Conservation (phyloP, 1,139 yeast species). For the Geotrichum restrictum region DNA sequence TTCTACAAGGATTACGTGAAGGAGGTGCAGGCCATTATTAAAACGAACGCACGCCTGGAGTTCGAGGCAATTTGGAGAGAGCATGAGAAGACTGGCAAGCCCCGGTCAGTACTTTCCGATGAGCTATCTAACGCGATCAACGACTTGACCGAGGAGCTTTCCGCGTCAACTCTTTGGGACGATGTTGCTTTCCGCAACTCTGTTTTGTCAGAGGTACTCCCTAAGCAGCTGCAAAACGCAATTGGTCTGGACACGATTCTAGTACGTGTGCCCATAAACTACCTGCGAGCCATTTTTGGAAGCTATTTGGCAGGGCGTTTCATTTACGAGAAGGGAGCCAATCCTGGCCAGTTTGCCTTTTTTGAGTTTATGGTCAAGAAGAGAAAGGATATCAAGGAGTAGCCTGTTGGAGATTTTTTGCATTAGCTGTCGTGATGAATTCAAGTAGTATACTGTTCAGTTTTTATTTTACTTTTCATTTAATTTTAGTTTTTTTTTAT, state of each 20-base stretch:
- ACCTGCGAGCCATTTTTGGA: conserved; percentile 85
- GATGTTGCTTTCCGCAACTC: conserved; percentile 74
- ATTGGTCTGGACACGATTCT: conserved; percentile 75
- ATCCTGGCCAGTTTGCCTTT: conserved; percentile 75
- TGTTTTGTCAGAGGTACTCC: conserved; percentile 72
- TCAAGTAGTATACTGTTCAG: too few relatives aligned
- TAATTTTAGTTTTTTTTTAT: not conserved
- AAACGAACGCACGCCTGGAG: conserved; percentile 74
- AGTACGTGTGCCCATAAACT: conserved; percentile 78
- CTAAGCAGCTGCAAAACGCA: conserved; percentile 62
- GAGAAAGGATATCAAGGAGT: conserved; percentile 22
- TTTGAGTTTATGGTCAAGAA: conserved; percentile 58
- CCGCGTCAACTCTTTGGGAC: conserved; percentile 81
- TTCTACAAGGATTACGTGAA: conserved; percentile 79
- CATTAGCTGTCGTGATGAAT: not conserved
- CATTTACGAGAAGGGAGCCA: conserved; percentile 82
- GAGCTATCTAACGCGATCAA: conserved; percentile 81
- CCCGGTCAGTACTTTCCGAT: conserved; percentile 80
- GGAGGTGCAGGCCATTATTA: conserved; percentile 73
- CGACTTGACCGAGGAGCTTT: conserved; percentile 82
- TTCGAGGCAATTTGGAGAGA: conserved; percentile 85
- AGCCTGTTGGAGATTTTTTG: too few relatives aligned
- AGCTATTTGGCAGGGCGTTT: conserved; percentile 84
- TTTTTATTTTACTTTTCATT: not conserved
- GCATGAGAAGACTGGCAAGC: conserved; percentile 59